These are phyloP conservation scores for Polychaeton citri DNA, from an alignment of 2,329 filamentous ascomycete species.

Conservation along the genomic window DNA sequence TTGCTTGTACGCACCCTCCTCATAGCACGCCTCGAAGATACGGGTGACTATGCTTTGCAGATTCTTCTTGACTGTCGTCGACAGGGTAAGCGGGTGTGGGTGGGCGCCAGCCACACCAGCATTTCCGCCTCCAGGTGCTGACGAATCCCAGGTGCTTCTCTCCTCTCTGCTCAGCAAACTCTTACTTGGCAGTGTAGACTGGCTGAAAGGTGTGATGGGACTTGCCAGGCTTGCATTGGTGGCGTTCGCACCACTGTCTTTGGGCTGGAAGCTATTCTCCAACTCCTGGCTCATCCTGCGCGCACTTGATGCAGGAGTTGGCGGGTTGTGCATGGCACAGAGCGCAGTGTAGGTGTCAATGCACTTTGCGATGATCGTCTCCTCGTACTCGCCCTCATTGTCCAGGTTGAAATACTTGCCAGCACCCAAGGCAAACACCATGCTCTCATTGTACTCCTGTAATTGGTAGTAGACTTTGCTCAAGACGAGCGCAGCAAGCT, in stretches of 20 bases:
- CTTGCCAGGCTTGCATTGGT: slow-evolving; percentile 59
- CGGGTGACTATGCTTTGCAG: slow-evolving; percentile 75
- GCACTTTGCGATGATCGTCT: slow-evolving; percentile 96
- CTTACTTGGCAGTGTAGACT: slow-evolving; percentile 84
- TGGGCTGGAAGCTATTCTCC: slow-evolving; percentile 63
- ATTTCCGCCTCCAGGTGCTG: slow-evolving; percentile 42
- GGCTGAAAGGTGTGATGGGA: slow-evolving; percentile 88
- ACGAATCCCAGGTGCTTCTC: slow-evolving; percentile 48
- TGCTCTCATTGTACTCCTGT: slow-evolving; percentile 97
- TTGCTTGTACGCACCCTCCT: slow-evolving; percentile 78
- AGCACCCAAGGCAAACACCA: slow-evolving; percentile 91
- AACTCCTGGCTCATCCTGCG: slow-evolving; percentile 51
- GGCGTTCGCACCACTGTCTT: slow-evolving; percentile 50
- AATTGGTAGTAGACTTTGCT: slow-evolving; percentile 99
- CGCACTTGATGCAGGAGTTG: slow-evolving; percentile 34
- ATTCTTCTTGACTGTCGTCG: slow-evolving; percentile 62
- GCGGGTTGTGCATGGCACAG: slow-evolving; percentile 46
- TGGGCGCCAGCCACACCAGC: slow-evolving; percentile 39
- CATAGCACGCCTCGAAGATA: slow-evolving; percentile 81
- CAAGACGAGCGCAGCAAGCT: slow-evolving; percentile 84
- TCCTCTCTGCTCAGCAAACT: slow-evolving; percentile 77
- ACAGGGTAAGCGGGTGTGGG: slow-evolving; percentile 50
- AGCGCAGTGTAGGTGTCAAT: slow-evolving; percentile 93
- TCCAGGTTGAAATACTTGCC: slow-evolving; percentile 93
- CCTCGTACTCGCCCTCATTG: slow-evolving; percentile 84